Evolutionary conservation across 2,329 filamentous ascomycete genomes (phyloP).

Genomic region (Xylaria digitata): DNA sequence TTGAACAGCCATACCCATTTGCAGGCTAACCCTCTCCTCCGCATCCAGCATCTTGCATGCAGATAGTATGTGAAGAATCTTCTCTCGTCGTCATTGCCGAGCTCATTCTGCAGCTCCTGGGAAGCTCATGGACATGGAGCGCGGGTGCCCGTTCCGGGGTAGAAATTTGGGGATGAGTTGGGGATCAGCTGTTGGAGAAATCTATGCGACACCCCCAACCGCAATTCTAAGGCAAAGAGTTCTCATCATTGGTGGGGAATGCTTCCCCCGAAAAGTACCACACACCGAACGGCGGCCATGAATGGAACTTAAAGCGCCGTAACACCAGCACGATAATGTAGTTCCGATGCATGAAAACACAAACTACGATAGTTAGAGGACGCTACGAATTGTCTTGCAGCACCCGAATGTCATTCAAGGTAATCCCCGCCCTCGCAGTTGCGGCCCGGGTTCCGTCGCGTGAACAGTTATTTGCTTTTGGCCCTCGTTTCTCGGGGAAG

Average conservation of each 20-base stretch:
- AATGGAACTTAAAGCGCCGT: constrained; percentile 24
- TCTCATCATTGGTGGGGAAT: constrained; percentile 50
- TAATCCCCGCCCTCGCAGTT: constrained; percentile 37
- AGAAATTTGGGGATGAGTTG: constrained; percentile 36
- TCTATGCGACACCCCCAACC: not conserved
- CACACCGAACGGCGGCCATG: constrained; percentile 14
- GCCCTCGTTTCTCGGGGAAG: constrained; percentile 30
- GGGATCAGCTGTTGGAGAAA: constrained; percentile 33
- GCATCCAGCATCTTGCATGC: constrained; percentile 13
- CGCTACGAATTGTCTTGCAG: constrained; percentile 22
- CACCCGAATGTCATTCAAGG: constrained; percentile 11
- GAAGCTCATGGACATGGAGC: constrained; percentile 17
- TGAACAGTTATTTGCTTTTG: constrained; percentile 17
- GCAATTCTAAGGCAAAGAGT: constrained; percentile 3
- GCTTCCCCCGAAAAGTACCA: constrained; percentile 40
- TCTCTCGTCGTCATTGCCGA: constrained; percentile 17
- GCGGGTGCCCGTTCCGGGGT: constrained; percentile 19
- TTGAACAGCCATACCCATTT: constrained; percentile 13
- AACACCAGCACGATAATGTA: constrained; percentile 11
- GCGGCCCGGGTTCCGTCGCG: constrained; percentile 43
- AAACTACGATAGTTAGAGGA: constrained; percentile 18
- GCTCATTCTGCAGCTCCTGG: constrained; percentile 19
- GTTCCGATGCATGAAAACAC: constrained; percentile 25
- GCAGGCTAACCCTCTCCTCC: constrained; percentile 22
- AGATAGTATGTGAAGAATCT: not conserved